Evolutionary conservation across 192 early-diverging fungal genomes (phyloP).

Genomic region (Umbelopsis vinacea): DNA sequence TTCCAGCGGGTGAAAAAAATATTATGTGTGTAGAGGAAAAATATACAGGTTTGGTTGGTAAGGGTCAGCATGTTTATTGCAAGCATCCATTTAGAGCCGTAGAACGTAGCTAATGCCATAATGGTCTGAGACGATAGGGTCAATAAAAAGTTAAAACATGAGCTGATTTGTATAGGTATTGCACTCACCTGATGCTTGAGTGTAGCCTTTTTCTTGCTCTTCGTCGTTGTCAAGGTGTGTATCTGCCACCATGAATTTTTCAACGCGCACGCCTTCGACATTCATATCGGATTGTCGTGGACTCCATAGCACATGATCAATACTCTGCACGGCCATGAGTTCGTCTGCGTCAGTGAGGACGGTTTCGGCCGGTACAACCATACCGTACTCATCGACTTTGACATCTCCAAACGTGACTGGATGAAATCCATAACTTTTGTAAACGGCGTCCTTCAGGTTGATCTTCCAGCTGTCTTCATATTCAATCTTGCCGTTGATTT

Average conservation of each 20-base stretch:
- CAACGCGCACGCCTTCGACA: slow-evolving; percentile 22
- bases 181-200: slow-evolving; percentile 47
- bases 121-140: slow-evolving; percentile 42
- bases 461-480: slow-evolving; percentile 9
- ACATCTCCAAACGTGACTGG: slow-evolving; percentile 84
- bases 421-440: slow-evolving; percentile 65
- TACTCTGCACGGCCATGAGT: slow-evolving; percentile 44
- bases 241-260: slow-evolving; percentile 32
- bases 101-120: slow-evolving; percentile 43
- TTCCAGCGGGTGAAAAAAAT: neutral
- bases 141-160: neutral
- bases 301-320: slow-evolving; percentile 37
- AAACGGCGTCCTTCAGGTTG: slow-evolving; percentile 51
- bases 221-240: slow-evolving; percentile 21
- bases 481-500: neutral
- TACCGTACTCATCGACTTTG: slow-evolving; percentile 48
- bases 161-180: no score
- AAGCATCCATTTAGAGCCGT: neutral
- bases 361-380: slow-evolving; percentile 55
- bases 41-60: slow-evolving; percentile 1
- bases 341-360: slow-evolving; percentile 61
- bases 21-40: neutral
- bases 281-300: slow-evolving; percentile 5
- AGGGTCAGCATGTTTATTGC: neutral
- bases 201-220: slow-evolving; percentile 27